phyloP scores from a whole-genome alignment of 1,284 basidiomycete species.

The Pascua guehoae region DNA sequence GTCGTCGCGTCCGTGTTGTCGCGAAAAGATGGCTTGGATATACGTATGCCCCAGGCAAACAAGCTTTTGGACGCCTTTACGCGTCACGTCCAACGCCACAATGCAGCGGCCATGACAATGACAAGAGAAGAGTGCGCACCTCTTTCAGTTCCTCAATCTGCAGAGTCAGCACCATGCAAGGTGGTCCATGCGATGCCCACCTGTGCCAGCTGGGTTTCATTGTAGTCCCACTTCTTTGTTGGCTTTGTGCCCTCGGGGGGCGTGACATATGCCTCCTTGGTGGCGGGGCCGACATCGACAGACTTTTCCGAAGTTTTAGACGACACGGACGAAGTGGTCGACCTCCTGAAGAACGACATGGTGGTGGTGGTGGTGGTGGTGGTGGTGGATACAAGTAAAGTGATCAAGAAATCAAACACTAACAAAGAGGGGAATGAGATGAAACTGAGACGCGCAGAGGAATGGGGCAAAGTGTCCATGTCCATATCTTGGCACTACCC shows the following conservation, averaged over 20 bases:
- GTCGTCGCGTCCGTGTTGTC: no score
- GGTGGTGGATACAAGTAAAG: background rate
- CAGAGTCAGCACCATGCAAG: conserved; percentile 5
- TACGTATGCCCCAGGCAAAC: no score
- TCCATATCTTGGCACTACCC: no score
- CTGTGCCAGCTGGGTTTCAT: conserved; percentile 58
- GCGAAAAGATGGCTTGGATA: background rate
- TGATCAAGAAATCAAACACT: background rate
- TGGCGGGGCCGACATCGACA: conserved; percentile 2
- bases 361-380: conserved; percentile 2
- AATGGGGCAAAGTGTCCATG: no score
- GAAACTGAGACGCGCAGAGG: no score
- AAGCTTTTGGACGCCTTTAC: no score
- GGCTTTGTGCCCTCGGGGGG: conserved; percentile 9
- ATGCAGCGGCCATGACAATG: conserved; percentile 6
- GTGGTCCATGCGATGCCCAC: conserved; percentile 17
- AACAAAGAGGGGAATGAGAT: no score
- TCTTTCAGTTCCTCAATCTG: conserved; percentile 61
- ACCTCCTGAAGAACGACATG: conserved; percentile 14
- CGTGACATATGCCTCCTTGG: conserved; percentile 9
- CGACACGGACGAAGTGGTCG: conserved; percentile 2
- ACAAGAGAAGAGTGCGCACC: conserved; percentile 49
- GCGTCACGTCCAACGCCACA: no score
- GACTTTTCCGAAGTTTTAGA: conserved; percentile 1
- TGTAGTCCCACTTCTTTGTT: conserved; percentile 60